These are phyloP conservation scores for Globisporangium camurandrum DNA, from an alignment of 352 stramenopile genomes.

Conservation along the genomic window DNA sequence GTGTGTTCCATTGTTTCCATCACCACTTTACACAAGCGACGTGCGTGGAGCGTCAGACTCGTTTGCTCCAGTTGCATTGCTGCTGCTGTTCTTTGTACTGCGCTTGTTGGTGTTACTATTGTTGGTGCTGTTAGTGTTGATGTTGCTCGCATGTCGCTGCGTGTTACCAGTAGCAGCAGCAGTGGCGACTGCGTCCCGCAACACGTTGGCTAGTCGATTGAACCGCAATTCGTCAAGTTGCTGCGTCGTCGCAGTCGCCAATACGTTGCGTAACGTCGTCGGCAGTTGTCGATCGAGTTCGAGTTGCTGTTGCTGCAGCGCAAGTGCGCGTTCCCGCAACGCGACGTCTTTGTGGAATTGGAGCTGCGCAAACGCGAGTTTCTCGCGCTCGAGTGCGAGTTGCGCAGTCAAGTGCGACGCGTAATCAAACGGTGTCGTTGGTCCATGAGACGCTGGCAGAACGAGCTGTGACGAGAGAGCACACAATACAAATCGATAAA, in stretches of 20 bases:
- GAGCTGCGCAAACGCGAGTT: conserved; percentile 61
- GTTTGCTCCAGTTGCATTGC: too few species aligned
- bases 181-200: conserved; percentile 37
- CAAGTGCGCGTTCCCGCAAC: conserved; percentile 56
- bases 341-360: conserved; percentile 74
- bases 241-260: conserved; percentile 29
- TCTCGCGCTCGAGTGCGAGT: conserved; percentile 60
- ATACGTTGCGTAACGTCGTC: conserved; percentile 39
- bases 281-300: conserved; percentile 48
- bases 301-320: conserved; percentile 56
- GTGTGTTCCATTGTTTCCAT: too few species aligned
- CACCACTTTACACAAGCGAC: too few species aligned
- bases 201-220: conserved; percentile 45
- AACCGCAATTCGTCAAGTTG: conserved; percentile 52
- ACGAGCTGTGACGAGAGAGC: conserved; percentile 17
- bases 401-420: conserved; percentile 70
- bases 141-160: too few species aligned
- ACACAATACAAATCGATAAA: not conserved
- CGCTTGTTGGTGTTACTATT: too few species aligned
- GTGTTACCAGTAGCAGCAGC: conserved; percentile 1
- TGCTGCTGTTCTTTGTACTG: too few species aligned
- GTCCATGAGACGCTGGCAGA: conserved; percentile 13
- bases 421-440: conserved; percentile 79
- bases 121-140: too few species aligned
- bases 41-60: too few species aligned